phyloP scores from a whole-genome alignment of 345 rosid species.

The Zanthoxylum bungeanum region DNA sequence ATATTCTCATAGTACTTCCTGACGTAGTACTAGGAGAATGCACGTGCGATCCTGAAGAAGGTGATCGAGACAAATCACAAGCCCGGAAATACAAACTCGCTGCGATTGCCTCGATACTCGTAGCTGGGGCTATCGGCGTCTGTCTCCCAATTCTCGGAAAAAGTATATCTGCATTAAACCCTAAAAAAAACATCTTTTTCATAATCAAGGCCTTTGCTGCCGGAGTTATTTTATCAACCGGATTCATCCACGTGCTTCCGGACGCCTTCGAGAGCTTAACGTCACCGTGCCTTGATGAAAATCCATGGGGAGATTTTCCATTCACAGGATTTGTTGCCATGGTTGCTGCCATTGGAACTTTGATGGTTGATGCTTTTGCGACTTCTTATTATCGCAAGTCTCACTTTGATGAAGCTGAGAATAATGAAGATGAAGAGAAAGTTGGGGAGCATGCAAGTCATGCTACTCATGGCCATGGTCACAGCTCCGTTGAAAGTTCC shows the following conservation, averaged over 20 bases:
- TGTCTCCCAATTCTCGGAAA: slow-evolving; percentile 44
- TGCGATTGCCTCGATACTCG: slow-evolving; percentile 51
- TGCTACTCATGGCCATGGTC: slow-evolving; percentile 60
- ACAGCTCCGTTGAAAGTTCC: slow-evolving; percentile 46
- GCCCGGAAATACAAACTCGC: slow-evolving; percentile 36
- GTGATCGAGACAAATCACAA: too few species aligned
- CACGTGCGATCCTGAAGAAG: too few species aligned
- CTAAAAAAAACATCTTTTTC: slow-evolving; percentile 55
- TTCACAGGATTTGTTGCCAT: slow-evolving; percentile 60
- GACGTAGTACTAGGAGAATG: too few species aligned
- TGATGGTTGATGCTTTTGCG: slow-evolving; percentile 56
- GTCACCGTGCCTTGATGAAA: slow-evolving; percentile 39
- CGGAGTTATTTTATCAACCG: slow-evolving; percentile 61
- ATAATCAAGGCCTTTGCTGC: slow-evolving; percentile 68
- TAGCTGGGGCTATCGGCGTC: slow-evolving; percentile 56
- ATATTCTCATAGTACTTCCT: too few species aligned
- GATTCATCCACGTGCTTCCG: slow-evolving; percentile 63
- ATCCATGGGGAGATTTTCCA: slow-evolving; percentile 57
- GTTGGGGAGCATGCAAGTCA: slow-evolving; percentile 36
- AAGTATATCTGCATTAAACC: slow-evolving; percentile 32
- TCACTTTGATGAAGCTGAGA: too few species aligned
- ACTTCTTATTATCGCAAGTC: slow-evolving; percentile 42
- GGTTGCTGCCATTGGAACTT: slow-evolving; percentile 48
- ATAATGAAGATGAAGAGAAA: slow-evolving; percentile 48
- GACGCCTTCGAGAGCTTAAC: slow-evolving; percentile 50